Evolutionary conservation across 495 filamentous ascomycete genomes (phyloP), one percentile per base, ranked within the genome.

Genomic region (Sordaria brevicollis): DNA sequence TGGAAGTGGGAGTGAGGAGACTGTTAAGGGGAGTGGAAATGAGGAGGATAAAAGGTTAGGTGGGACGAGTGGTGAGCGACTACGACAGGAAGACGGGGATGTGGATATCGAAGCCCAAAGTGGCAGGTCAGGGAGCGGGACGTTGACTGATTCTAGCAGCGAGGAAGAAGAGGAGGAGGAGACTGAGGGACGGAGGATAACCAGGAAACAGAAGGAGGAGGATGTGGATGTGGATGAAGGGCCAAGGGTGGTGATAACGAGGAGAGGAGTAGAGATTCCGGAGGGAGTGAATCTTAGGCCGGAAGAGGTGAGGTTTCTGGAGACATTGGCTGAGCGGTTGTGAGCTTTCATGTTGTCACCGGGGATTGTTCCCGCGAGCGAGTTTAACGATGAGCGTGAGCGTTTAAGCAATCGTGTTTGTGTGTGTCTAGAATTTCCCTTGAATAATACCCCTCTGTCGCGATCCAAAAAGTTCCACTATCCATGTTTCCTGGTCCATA

Each of bases 221-320:
- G 41, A 49, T 49, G 41, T 2, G 2, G 19, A 43, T 9, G 39
- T 17, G 8, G 8, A 21, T 54, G 43, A 19, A 54, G 43, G 49
- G 25, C 49, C 10, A 6, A 62, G 25, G 69, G 71, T 74, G 13
- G 65, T 73, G 3, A 74, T 74, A 13, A 65, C 31, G n/a, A 35
- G 71, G 21, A 67, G 71, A 2, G 9, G 49, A 17, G 71, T 74
- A 9, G 43, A 38, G 9, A 69, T 74, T 3, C 73, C 73, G 15
- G 73, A 74, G 0, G 73, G 73, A n/a, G 37, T 74, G 21, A 68
- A 31, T 15, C 35, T 74, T 33, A 65, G 73, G 11, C 71, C 71
- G 2, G 73, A 74, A 9, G 73, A 74, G 71, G 38, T 74, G 3
- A 57, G 70, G 67, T 74, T 65, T 36, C 36, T 74, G 29, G 73